phyloP scores from a whole-genome alignment of 768 basidiomycete genomes.

The Lentinula raphanica region DNA sequence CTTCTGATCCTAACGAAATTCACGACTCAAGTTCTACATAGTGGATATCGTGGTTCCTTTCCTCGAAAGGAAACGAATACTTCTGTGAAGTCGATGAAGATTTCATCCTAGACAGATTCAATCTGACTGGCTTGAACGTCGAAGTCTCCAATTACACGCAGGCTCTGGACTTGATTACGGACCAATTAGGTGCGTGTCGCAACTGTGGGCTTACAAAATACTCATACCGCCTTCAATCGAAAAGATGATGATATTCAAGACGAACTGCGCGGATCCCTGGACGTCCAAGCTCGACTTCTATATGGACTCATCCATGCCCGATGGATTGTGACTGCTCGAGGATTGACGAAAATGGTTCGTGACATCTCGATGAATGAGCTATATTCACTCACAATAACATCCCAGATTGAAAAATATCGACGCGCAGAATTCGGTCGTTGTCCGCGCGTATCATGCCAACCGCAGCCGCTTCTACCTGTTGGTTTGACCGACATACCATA shows the following conservation, averaged over 20 bases:
- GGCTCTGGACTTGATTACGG: slow-evolving; percentile 93
- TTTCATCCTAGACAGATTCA: slow-evolving; percentile 97
- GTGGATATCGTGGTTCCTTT: slow-evolving; percentile 99
- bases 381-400: no score
- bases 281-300: slow-evolving; percentile 87
- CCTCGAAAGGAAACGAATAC: slow-evolving; percentile 98
- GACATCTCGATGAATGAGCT: background rate
- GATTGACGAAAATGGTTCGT: slow-evolving; percentile 89
- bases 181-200: slow-evolving; percentile 80
- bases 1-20: background rate
- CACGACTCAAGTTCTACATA: slow-evolving; percentile 22
- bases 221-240: background rate
- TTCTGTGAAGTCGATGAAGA: slow-evolving; percentile 99
- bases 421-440: slow-evolving; percentile 98
- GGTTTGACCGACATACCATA: slow-evolving; percentile 97
- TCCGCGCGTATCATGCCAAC: slow-evolving; percentile 93
- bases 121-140: slow-evolving; percentile 93
- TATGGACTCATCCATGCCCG: slow-evolving; percentile 96
- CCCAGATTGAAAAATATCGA: slow-evolving; percentile 92
- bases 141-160: slow-evolving; percentile 94
- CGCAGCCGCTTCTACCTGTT: slow-evolving; percentile 92
- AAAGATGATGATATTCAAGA: slow-evolving; percentile 93
- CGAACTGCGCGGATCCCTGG: slow-evolving; percentile 84
- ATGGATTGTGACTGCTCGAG: slow-evolving; percentile 94
- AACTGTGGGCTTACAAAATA: background rate